A percentile compares a stretch with the other conserved stretches of the same genome.
phyloP scores from a whole-genome alignment of 192 early-diverging fungal species.

The Backusella luteola region DNA sequence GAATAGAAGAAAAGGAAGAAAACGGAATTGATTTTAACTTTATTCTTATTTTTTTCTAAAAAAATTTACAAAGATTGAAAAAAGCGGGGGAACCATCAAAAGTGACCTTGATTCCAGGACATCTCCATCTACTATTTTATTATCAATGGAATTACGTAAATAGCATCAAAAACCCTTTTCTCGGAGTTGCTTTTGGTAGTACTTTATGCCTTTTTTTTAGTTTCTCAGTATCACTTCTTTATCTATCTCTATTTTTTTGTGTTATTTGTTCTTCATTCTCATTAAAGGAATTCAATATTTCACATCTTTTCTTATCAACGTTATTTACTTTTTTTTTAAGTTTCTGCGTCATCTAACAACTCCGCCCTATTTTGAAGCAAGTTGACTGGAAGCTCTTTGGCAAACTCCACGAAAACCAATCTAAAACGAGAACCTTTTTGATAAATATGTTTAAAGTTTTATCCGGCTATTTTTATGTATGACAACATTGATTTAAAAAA shows the following conservation, averaged over 20 bases:
- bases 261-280: background rate
- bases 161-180: background rate
- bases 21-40: background rate
- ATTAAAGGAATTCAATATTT: background rate
- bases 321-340: background rate
- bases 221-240: background rate
- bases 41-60: conserved; percentile 9
- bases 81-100: background rate
- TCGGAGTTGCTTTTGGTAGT: background rate
- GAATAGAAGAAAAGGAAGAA: conserved; percentile 5
- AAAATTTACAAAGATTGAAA: background rate
- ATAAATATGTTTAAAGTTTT: background rate
- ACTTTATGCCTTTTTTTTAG: background rate
- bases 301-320: background rate
- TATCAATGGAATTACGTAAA: background rate
- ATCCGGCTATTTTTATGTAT: background rate
- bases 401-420: background rate
- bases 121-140: background rate
- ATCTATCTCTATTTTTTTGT: background rate
- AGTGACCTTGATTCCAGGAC: background rate
- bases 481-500: background rate
- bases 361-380: conserved; percentile 4
- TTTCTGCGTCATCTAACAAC: background rate
- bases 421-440: background rate
- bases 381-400: background rate